A percentile compares a stretch with the other conserved stretches of the same genome.
phyloP scores from a whole-genome alignment of 768 basidiomycete genomes.

The Sarcomyxa edulis region DNA sequence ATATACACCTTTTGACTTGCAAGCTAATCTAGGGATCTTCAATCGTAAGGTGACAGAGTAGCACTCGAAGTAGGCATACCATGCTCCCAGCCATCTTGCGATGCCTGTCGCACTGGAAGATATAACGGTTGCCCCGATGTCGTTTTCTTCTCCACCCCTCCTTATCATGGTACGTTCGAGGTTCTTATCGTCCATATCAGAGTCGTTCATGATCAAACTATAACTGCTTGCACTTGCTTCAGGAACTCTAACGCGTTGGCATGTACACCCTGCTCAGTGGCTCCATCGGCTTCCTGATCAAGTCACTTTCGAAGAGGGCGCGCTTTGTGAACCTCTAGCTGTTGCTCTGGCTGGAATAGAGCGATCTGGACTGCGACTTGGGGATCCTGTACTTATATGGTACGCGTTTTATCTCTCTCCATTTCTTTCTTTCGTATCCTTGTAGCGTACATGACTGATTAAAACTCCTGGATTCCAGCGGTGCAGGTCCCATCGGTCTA shows the following conservation, averaged over 20 bases:
- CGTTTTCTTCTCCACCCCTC: constrained; percentile 70
- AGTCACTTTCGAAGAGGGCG: constrained; percentile 63
- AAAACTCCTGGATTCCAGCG: constrained; percentile 29
- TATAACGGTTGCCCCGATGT: constrained; percentile 56
- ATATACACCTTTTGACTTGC: not conserved
- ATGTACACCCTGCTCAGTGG: constrained; percentile 64
- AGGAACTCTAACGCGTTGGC: constrained; percentile 64
- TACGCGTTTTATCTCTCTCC: constrained; percentile 15
- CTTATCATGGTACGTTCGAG: constrained; percentile 47
- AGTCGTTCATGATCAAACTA: not conserved
- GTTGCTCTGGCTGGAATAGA: constrained; percentile 68
- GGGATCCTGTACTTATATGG: constrained; percentile 61
- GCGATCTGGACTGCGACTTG: constrained; percentile 57
- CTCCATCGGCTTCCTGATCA: constrained; percentile 58
- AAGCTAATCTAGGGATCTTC: not conserved
- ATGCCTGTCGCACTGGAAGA: constrained; percentile 55
- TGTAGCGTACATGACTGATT: too few species aligned
- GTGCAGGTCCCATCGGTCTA: constrained; percentile 65
- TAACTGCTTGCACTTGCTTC: not conserved
- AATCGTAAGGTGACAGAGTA: constrained; percentile 63
- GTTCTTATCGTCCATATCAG: too few species aligned
- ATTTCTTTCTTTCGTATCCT: constrained; percentile 1
- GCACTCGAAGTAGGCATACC: constrained; percentile 70
- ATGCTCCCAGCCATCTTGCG: constrained; percentile 56
- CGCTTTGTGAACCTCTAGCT: constrained; percentile 62